Conservation (phyloP, 192 early-diverging fungal species). For the Coemansia sp. region DNA sequence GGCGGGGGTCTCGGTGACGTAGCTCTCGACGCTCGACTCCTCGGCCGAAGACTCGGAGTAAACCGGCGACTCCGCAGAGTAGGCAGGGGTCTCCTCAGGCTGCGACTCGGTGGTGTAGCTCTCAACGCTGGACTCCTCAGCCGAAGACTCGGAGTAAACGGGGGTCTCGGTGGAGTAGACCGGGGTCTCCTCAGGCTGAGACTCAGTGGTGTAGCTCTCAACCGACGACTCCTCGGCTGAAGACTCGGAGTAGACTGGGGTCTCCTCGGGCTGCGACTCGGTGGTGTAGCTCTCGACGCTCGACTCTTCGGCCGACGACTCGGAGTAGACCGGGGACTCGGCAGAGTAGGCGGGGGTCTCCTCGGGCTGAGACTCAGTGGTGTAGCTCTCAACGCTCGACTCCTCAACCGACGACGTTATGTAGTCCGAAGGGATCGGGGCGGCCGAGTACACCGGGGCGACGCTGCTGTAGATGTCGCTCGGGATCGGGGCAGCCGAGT, state of each 20-base stretch:
- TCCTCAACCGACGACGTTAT: constrained; percentile 15
- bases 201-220: constrained; percentile 12
- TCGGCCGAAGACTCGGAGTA: not conserved
- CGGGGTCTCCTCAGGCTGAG: constrained; percentile 2
- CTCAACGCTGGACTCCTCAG: not conserved
- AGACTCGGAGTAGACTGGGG: too few relatives aligned
- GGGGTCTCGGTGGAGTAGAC: not conserved
- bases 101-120: constrained; percentile 8
- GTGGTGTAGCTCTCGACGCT: too few relatives aligned
- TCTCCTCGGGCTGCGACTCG: too few relatives aligned
- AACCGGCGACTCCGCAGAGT: not conserved
- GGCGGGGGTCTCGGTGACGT: constrained; percentile 8
- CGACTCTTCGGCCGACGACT: too few relatives aligned
- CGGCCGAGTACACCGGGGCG: constrained; percentile 18
- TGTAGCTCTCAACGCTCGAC: not conserved
- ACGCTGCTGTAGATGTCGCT: constrained; percentile 25
- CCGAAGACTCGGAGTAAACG: not conserved
- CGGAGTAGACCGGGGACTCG: too few relatives aligned
- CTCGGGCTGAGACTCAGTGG: too few relatives aligned
- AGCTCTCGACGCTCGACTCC: constrained; percentile 5
- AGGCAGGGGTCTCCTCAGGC: constrained; percentile 2
- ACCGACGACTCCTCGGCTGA: not conserved
- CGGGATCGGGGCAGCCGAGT: constrained; percentile 12
- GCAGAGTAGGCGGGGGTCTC: too few relatives aligned
- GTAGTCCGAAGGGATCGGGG: constrained; percentile 6